Evolutionary conservation across 352 stramenopile genomes (phyloP).

Genomic region (Phytophthora europaea): DNA sequence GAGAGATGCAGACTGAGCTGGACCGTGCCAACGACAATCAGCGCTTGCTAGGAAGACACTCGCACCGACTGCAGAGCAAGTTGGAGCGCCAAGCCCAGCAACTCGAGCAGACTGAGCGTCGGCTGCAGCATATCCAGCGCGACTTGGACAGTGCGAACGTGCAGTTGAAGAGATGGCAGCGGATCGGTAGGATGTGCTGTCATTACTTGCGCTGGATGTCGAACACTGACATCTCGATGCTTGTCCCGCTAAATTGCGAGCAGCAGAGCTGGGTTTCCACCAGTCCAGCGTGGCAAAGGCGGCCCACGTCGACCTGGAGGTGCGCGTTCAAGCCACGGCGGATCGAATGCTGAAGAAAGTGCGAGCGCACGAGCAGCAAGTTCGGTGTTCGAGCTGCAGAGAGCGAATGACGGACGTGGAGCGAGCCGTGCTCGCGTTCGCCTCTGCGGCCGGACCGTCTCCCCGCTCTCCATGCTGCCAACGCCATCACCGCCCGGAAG

Average conservation of each 20-base stretch:
- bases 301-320: slow-evolving; percentile 15
- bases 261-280: slow-evolving; percentile 30
- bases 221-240: slow-evolving; percentile 22
- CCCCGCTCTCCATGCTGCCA: slow-evolving; percentile 12
- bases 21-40: slow-evolving; percentile 29
- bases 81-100: slow-evolving; percentile 38
- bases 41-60: slow-evolving; percentile 44
- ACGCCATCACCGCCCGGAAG: slow-evolving; percentile 1
- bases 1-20: slow-evolving; percentile 37
- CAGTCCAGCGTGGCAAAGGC: slow-evolving; percentile 18
- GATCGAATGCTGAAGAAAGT: slow-evolving; percentile 32
- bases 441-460: not conserved
- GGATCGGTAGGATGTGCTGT: slow-evolving; percentile 44
- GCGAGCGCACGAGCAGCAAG: not conserved
- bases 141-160: slow-evolving; percentile 33
- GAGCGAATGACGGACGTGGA: slow-evolving; percentile 29
- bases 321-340: slow-evolving; percentile 6
- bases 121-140: slow-evolving; percentile 31
- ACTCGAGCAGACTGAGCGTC: slow-evolving; percentile 25
- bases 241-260: slow-evolving; percentile 14
- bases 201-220: slow-evolving; percentile 1
- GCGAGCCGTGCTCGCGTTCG: slow-evolving; percentile 12
- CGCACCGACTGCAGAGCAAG: slow-evolving; percentile 43
- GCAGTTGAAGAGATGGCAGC: slow-evolving; percentile 43
- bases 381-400: slow-evolving; percentile 22